Evolutionary conservation across 495 filamentous ascomycete species (phyloP).

Genomic region (Penicillium egyptiacum): DNA sequence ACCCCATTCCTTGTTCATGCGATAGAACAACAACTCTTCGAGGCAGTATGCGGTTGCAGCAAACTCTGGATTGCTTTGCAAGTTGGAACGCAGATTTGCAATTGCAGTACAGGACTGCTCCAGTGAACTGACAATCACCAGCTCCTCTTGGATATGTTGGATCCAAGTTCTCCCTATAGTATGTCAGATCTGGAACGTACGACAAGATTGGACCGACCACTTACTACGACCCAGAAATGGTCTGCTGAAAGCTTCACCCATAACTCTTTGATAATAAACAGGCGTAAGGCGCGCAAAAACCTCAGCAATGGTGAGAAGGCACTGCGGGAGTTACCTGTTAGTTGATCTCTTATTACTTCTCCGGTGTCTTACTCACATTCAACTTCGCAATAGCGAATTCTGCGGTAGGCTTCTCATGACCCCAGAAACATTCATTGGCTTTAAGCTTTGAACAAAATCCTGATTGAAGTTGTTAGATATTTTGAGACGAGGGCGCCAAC

Average conservation of each 20-base stretch:
- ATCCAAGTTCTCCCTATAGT: conserved; percentile 23
- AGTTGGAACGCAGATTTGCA: not conserved
- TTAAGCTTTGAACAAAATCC: conserved; percentile 6
- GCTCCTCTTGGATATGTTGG: conserved; percentile 15
- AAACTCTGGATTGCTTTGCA: not conserved
- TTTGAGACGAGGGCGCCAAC: not conserved
- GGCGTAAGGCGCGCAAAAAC: conserved; percentile 15
- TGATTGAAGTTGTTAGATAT: not conserved
- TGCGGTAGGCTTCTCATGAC: conserved; percentile 4
- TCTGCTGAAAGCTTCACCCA: conserved; percentile 1
- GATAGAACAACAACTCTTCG: conserved; percentile 24
- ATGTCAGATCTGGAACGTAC: not conserved
- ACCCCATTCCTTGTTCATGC: conserved; percentile 16
- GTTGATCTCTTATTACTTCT: not conserved
- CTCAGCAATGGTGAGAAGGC: conserved; percentile 10
- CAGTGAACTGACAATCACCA: conserved; percentile 18
- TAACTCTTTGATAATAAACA: conserved; percentile 15
- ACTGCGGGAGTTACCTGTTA: not conserved
- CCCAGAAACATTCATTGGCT: conserved; percentile 1
- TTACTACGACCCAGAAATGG: conserved; percentile 12
- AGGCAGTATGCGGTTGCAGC: conserved; percentile 12
- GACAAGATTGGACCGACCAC: not conserved
- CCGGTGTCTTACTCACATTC: not conserved
- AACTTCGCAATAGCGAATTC: not conserved
- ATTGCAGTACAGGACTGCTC: conserved; percentile 21